Evolutionary conservation across 2,329 filamentous ascomycete species (phyloP).

Genomic region (Cladosporium halotolerans): DNA sequence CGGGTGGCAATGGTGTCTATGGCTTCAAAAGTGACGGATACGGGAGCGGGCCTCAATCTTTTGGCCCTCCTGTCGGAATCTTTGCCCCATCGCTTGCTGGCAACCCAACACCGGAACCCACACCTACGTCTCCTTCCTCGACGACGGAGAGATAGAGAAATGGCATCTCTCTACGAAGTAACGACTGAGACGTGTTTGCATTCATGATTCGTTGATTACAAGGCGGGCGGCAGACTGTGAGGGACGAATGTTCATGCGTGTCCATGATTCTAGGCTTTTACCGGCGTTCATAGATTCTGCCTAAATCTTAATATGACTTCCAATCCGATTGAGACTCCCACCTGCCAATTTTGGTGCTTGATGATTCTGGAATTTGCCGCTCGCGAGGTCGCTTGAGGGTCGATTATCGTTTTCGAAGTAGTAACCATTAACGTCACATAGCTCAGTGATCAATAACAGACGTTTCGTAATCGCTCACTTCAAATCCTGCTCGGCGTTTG

Average conservation of each 20-base stretch:
- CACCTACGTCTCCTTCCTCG: not conserved
- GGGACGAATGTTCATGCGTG: conserved; percentile 7
- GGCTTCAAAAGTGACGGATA: conserved; percentile 3
- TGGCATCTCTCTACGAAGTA: not conserved
- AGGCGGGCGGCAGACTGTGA: conserved; percentile 3
- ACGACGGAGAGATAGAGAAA: not conserved
- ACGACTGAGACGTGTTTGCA: not conserved
- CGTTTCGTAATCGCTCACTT: too few species aligned
- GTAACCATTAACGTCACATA: too few species aligned
- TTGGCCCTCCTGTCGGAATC: conserved; percentile 10
- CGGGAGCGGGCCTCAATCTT: conserved; percentile 10
- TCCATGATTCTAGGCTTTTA: conserved; percentile 1
- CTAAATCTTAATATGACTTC: not conserved
- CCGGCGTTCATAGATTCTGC: conserved; percentile 9
- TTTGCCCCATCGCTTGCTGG: not conserved
- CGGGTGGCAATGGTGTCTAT: conserved; percentile 2
- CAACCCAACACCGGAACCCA: not conserved
- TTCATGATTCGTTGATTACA: too few species aligned
- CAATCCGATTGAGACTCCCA: too few species aligned
- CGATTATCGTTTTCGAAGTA: too few species aligned
- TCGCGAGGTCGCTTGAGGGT: too few species aligned
- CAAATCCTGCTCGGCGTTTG: too few species aligned
- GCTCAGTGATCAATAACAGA: too few species aligned
- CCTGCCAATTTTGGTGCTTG: too few species aligned
- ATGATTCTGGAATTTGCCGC: too few species aligned